Base-by-base conservation (phyloP, 2,329 filamentous ascomycete species). In the Penicillium aurantiogriseum region DNA sequence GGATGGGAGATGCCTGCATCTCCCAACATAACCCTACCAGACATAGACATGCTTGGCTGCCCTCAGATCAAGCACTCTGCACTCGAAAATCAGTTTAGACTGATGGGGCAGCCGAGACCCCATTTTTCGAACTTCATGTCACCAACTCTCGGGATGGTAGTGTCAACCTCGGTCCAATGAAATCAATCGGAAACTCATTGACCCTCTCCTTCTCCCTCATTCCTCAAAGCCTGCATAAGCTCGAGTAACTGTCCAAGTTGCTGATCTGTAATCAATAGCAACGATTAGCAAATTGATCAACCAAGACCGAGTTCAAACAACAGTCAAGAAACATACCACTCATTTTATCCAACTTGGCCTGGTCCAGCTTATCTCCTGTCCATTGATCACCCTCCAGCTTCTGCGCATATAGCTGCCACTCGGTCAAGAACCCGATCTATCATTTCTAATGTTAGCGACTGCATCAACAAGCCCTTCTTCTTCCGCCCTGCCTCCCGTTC, bases 321-420 rank as follows among this genome's bases (percentile, higher is more conserved):
- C 43, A 19, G 39, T 9, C 15, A 60, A 42, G 79, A 45, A 45
- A 53, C 87, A 66, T 74, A 95, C 92, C 92, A 73, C 90, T 97
- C 91, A 97, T 90, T 76, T 96, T 97, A 59, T 91, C 88, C 55
- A 97, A 80, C 76, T 96, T 96, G 0, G 79, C 80, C 65, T 85
- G 85, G 63, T 97, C 93, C 73, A 97, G 82, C 73, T 88, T 93
- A 62, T 91, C 90, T 1, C 88, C 93, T 58, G 84, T 81, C 94
- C 94, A 97, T 0, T 82, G 75, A 52, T 96, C 88, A 0, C 92
- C 93, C 71, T 97, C 93, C 17, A 99, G 79, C 71, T 91, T 88
- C 73, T 99, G 93, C 2, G 92, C 92, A 71, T 97, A 99, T 51
- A 91, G 79, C 75, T 99, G 94, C 93, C 93, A 99, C 75, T 97